Evolutionary conservation across 2,329 filamentous ascomycete genomes (phyloP), one percentile per base, ranked within the genome.

Genomic region (Pestalotiopsis sp.): DNA sequence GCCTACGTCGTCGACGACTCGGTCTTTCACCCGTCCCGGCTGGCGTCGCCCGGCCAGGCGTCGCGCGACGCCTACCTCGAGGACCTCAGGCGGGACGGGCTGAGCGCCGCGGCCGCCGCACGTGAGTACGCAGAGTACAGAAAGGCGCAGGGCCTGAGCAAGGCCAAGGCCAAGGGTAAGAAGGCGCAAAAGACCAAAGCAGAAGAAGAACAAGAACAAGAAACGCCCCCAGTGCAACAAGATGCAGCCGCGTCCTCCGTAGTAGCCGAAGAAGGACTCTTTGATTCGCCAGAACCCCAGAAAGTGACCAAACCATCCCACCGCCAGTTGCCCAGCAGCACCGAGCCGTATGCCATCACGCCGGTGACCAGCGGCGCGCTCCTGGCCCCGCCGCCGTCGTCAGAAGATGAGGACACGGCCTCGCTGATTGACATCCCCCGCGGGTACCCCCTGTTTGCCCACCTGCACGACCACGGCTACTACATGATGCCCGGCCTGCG

Each of bases 401-500:
- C 45, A 17, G 41, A 14, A 2, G 39, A 45, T 2, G 39, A 38
- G n/a, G 65, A 56, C 17, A 67, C 71, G 11, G 41, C 67, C 1
- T 13, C 69, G 2, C 64, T 70, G 20, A 68, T 78, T 66, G 70
- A 76, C 9, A 72, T 76, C 0, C 82, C 87, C 3, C 80, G 81
- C 20, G 90, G 89, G 2, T 95, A 94, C 74, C 90, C 93, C 2
- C 84, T 98, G 25, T 97, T 94, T 81, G 89, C 89, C 45, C 91
- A 96, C 77, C 84, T 99, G 31, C 93, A 98, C 76, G 85, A 87
- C 7, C 85, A 87, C 20, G 93, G 92, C 64, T 98, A 95, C 81
- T 98, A 92, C 82, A 90, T 96, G 76, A 95, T 94, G 67, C 96
- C 96, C 1, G 96, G 96, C 9, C 86, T 99, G 66, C 93, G 96